Evolutionary conservation across 2,329 filamentous ascomycete genomes (phyloP), one percentile per base, ranked within the genome.

Genomic region (Colletotrichum sublineola): DNA sequence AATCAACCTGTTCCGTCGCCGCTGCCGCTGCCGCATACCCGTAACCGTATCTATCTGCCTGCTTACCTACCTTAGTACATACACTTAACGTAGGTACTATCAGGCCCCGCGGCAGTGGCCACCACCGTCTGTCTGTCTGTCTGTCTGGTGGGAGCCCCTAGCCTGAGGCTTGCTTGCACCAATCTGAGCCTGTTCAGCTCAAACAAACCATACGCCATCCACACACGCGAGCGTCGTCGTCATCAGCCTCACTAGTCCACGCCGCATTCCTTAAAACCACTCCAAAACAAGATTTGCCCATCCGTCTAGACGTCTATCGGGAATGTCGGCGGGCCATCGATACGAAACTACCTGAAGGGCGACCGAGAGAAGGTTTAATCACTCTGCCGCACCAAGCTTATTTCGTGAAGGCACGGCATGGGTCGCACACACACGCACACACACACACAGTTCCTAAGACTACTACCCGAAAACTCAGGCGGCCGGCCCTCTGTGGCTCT

Each of bases 171-270:
- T 24, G 24, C 38, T 60, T 44, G 38, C 58, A 50, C 48, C 58
- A 50, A 48, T 38, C 33, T 15, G 31, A 62, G 58, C 44, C 12
- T 33, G 31, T 20, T 50, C 48, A 50, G 31, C 44, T 42, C 36
- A 24, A 48, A 29, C 8, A 38, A 14, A 20, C 24, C 29, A 61
- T 58, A 68, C 50, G 48, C 38, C 24, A 50, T 36, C 44, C 40
- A 48, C 55, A 48, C 55, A 48, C 40, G 48, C 33, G 29, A 48
- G 44, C 31, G 68, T 69, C 66, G 52, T 72, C 69, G 53, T 72
- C 69, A 53, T 64, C 58, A 58, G 69, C 67, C 69, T 72, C 66
- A 50, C 66, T 61, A 72, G 53, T 14, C 38, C 8, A 38, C 63
- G 67, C 52, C 42, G 40, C 48, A 29, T 57, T 63, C 48, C 46